Evolutionary conservation across 352 stramenopile species (phyloP).

Genomic region (Phytophthora syringae): DNA sequence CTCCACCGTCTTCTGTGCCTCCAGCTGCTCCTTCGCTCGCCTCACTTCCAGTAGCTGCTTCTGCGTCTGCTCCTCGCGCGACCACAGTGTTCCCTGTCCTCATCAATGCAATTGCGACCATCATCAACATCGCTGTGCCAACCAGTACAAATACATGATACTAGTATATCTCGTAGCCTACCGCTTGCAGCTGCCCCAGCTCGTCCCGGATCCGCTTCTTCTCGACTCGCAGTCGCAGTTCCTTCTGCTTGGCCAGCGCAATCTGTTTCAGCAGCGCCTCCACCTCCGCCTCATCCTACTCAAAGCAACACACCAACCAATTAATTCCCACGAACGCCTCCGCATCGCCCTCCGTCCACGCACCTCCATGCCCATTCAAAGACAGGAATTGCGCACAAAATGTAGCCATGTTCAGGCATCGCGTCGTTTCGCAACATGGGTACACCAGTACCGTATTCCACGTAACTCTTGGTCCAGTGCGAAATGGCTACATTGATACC

Average conservation of each 20-base stretch:
- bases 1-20: constrained; percentile 42
- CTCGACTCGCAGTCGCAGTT: constrained; percentile 69
- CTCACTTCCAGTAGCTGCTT: constrained; percentile 51
- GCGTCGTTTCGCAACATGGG: constrained; percentile 5
- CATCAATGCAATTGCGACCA: not conserved
- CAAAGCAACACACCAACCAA: not conserved
- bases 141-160: not conserved
- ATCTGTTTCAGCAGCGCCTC: constrained; percentile 66
- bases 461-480: not conserved
- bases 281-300: constrained; percentile 52
- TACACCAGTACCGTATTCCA: constrained; percentile 7
- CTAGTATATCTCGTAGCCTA: constrained; percentile 16
- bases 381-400: not conserved
- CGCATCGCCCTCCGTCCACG: constrained; percentile 10
- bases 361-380: constrained; percentile 11
- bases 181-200: constrained; percentile 51
- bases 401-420: constrained; percentile 22
- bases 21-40: constrained; percentile 35
- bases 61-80: constrained; percentile 50
- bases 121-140: not conserved
- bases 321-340: not conserved
- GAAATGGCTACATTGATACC: no score
- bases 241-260: constrained; percentile 58
- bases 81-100: constrained; percentile 51
- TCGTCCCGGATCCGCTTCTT: constrained; percentile 71